Evolutionary conservation across 2,329 filamentous ascomycete genomes (phyloP).

Genomic region (Venturiaceae sp.): DNA sequence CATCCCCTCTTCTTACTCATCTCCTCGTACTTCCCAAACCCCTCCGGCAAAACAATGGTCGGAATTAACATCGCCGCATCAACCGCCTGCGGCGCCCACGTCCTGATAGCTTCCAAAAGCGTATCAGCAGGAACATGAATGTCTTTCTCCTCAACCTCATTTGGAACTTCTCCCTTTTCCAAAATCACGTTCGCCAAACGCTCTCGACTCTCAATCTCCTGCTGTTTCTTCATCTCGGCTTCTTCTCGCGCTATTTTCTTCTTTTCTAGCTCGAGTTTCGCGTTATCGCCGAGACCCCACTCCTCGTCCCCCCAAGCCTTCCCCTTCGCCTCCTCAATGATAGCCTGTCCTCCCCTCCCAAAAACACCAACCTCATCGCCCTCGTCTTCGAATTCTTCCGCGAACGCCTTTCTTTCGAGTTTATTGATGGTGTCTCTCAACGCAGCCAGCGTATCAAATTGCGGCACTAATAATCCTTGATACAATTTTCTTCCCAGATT

Average conservation of each 20-base stretch:
- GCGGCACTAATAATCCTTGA: conserved; percentile 1
- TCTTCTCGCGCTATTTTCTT: not conserved
- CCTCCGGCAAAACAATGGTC: not conserved
- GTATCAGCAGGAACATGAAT: not conserved
- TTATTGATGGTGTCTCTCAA: conserved; percentile 5
- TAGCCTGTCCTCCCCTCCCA: not conserved
- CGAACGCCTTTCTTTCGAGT: not conserved
- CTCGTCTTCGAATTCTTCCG: not conserved
- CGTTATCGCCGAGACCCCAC: not conserved
- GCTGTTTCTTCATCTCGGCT: not conserved
- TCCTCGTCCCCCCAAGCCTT: not conserved
- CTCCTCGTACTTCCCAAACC: not conserved
- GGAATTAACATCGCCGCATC: not conserved
- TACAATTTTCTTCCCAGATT: not conserved
- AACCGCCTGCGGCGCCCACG: not conserved
- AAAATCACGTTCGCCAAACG: not conserved
- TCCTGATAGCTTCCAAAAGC: not conserved
- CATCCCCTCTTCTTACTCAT: not conserved
- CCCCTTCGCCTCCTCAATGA: not conserved
- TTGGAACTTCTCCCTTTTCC: not conserved
- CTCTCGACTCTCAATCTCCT: not conserved
- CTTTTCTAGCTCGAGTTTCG: not conserved
- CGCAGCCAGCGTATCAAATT: conserved; percentile 7
- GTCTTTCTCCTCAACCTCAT: not conserved
- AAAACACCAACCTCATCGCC: not conserved